Evolutionary conservation across 148 eudicot genomes (phyloP).

Genomic region (Rhododendron simsii): DNA sequence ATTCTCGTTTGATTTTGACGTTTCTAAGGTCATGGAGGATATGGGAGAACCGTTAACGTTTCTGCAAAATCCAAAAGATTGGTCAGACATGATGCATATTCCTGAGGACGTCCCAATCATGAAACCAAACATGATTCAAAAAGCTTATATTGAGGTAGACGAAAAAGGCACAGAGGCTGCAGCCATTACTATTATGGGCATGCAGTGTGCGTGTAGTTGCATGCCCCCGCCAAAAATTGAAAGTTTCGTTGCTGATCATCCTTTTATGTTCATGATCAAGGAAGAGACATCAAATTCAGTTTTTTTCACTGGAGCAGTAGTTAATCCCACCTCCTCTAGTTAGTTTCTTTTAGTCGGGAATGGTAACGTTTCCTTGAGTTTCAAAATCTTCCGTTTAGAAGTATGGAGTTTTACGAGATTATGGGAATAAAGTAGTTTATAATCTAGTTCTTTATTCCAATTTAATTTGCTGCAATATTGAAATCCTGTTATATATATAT

Average conservation of each 20-base stretch:
- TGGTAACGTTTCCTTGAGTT: no score
- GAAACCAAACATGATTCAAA: conserved; percentile 3
- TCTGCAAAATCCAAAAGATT: background rate
- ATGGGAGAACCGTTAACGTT: conserved; percentile 9
- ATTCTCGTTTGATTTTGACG: background rate
- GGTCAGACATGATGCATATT: background rate
- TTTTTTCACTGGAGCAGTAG: conserved; percentile 11
- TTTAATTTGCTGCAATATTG: no score
- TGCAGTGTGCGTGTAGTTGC: no score
- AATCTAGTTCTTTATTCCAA: no score
- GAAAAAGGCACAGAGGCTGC: conserved; percentile 22
- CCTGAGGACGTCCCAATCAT: background rate
- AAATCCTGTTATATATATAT: no score
- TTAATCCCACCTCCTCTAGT: background rate
- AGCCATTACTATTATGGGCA: background rate
- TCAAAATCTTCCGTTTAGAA: no score
- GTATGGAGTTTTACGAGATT: no score
- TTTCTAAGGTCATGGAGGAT: background rate
- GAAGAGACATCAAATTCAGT: conserved; percentile 6
- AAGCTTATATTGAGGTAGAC: conserved; percentile 16
- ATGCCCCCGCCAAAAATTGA: no score
- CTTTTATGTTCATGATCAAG: conserved; percentile 8
- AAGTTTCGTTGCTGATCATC: conserved; percentile 22
- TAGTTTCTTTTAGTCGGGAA: no score
- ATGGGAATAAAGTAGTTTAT: no score